phyloP scores from a whole-genome alignment of 2,329 filamentous ascomycete species.

The Fusarium sp. region DNA sequence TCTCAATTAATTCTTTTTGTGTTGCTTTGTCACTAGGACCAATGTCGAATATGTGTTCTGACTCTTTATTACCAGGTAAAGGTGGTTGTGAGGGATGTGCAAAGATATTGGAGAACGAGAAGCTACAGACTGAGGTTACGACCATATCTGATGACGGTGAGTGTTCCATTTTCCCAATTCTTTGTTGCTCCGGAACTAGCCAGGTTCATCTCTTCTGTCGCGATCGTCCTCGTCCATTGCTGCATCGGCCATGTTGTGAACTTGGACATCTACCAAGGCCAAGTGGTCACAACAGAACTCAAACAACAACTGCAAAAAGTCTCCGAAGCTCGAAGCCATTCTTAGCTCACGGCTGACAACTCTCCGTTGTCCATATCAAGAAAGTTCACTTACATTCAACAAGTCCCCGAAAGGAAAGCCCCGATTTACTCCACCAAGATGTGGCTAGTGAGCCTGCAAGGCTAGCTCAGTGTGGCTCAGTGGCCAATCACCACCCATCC shows the following conservation, averaged over 20 bases:
- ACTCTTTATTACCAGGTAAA: background rate
- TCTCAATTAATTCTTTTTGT: background rate
- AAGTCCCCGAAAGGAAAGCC: conserved; percentile 32
- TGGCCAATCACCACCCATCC: background rate
- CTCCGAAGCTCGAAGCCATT: rapidly evolving
- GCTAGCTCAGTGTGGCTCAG: conserved; percentile 16
- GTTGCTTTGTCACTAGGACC: background rate
- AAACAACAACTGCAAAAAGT: rapidly evolving
- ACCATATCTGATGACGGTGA: conserved; percentile 22
- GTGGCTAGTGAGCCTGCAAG: conserved; percentile 21
- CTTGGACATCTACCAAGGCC: background rate
- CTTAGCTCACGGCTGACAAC: background rate
- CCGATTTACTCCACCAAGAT: conserved; percentile 7
- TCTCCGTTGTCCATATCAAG: background rate
- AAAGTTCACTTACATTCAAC: conserved; percentile 24
- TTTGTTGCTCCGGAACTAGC: background rate
- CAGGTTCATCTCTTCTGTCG: background rate
- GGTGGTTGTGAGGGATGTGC: conserved; percentile 46
- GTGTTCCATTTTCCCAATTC: background rate
- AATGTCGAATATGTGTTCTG: conserved; percentile 19
- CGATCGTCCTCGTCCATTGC: background rate
- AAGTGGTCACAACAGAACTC: background rate
- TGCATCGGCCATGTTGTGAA: background rate
- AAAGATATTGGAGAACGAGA: conserved; percentile 45
- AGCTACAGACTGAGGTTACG: conserved; percentile 5